Conservation (phyloP, 2,329 filamentous ascomycete genomes). For the Coniella vitis region DNA sequence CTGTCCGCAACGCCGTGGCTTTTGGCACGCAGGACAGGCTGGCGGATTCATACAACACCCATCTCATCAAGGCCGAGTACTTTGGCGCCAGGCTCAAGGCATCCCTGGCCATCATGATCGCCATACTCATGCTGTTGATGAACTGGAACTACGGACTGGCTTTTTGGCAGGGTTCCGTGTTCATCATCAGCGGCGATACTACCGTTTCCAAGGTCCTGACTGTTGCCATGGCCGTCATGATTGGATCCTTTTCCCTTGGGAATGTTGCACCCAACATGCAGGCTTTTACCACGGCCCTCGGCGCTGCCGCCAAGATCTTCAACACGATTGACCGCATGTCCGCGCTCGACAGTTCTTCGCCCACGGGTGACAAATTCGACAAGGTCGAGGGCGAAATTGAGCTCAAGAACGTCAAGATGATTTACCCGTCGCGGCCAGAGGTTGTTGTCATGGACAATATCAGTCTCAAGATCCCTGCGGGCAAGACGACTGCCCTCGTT, state of each 20-base stretch:
- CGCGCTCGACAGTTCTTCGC: constrained; percentile 69
- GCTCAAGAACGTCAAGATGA: constrained; percentile 77
- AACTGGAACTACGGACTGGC: constrained; percentile 83
- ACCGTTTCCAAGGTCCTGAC: constrained; percentile 68
- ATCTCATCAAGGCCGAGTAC: constrained; percentile 65
- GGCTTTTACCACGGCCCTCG: constrained; percentile 76
- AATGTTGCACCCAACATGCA: constrained; percentile 81
- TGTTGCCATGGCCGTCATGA: constrained; percentile 85
- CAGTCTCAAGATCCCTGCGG: constrained; percentile 71
- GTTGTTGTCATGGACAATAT: constrained; percentile 84
- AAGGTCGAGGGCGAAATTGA: constrained; percentile 71
- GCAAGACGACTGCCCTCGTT: constrained; percentile 88
- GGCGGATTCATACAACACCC: constrained; percentile 75
- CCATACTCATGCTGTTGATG: constrained; percentile 73
- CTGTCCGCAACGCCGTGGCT: constrained; percentile 83
- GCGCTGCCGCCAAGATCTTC: constrained; percentile 86
- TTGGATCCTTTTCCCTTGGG: constrained; percentile 85
- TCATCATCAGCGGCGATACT: constrained; percentile 60
- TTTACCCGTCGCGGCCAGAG: constrained; percentile 89
- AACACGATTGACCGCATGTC: constrained; percentile 85
- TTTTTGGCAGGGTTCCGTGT: constrained; percentile 82
- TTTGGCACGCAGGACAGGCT: constrained; percentile 92
- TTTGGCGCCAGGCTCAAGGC: constrained; percentile 73
- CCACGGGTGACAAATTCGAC: constrained; percentile 66
- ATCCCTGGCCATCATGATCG: constrained; percentile 70